A percentile compares a stretch with the other conserved stretches of the same genome.
phyloP scores from a whole-genome alignment of 2,329 filamentous ascomycete genomes.

The Cadophora malorum region DNA sequence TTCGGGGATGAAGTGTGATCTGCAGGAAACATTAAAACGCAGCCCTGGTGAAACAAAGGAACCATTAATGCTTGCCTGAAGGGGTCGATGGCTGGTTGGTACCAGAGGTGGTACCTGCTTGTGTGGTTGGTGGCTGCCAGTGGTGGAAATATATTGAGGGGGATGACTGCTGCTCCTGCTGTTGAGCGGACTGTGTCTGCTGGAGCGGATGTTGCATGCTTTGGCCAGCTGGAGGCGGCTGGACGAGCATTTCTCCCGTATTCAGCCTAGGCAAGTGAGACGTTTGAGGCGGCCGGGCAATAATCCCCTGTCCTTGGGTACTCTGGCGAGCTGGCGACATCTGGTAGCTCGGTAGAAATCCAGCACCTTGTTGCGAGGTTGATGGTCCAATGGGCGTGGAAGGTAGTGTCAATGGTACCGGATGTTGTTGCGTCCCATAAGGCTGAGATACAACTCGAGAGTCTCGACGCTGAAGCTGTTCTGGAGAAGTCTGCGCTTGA shows the following conservation, averaged over 20 bases:
- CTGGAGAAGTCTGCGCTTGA: constrained; percentile 57
- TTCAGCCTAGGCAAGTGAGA: constrained; percentile 51
- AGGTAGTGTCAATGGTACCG: constrained; percentile 41
- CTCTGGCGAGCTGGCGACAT: constrained; percentile 45
- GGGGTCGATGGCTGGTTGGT: constrained; percentile 74
- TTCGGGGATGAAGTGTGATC: constrained; percentile 78
- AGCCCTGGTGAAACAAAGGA: constrained; percentile 49
- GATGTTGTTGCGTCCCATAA: constrained; percentile 38
- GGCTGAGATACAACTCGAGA: constrained; percentile 47
- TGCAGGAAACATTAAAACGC: constrained; percentile 46
- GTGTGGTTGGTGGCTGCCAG: constrained; percentile 81
- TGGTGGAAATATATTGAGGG: constrained; percentile 89
- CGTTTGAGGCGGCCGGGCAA: constrained; percentile 42
- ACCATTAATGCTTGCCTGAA: constrained; percentile 66
- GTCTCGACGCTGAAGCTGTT: constrained; percentile 61
- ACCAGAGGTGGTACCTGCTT: constrained; percentile 57
- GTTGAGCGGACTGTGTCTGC: constrained; percentile 55
- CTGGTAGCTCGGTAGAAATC: constrained; percentile 43
- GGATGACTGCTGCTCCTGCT: constrained; percentile 64
- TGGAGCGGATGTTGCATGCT: constrained; percentile 55
- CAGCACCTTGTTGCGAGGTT: constrained; percentile 36
- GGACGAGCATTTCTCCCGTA: constrained; percentile 49
- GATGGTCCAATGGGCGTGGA: constrained; percentile 42
- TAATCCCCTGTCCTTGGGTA: constrained; percentile 37
- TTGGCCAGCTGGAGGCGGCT: constrained; percentile 47